Base-by-base conservation (phyloP, 73 alveolate species). In the Paraurostyla sp. region DNA sequence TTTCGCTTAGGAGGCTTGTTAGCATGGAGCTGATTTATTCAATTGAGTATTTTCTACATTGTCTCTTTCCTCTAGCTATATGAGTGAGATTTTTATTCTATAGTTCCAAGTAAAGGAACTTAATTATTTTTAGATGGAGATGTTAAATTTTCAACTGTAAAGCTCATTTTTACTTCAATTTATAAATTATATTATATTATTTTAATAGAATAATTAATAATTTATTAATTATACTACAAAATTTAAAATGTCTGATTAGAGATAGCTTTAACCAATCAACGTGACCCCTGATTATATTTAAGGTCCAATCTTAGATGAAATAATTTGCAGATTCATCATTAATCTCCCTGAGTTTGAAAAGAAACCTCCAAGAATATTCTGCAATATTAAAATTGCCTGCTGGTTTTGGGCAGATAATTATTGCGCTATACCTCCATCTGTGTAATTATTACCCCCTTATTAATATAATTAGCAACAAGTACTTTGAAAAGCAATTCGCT, bases 381-480 rank as follows among this genome's bases (percentile, higher is more conserved):
- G 73, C 20, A 45, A 83, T 57, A 20, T 80, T 15, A 56, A 76
- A 33, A 87, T 76, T 50, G 85, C 88, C 1, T 76, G 58, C 32
- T 88, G 94, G 94, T 88, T 78, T 51, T 88, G 42, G 45, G 76
- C 82, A 4, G 94, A 88, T 59, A 42, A 42, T 41, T 43, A 52
- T 50, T 78, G 89, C 46, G 40, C 87, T 15, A 73, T 65, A 38
- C 54, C 82, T 35, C 82, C 82, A 22, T 30, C 41, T 9, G 46
- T 30, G 82, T 65, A 49, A 18, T 41, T 68, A 36, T 23, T 29
- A 40, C 20, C 2, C 48, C 2, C 51, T 22, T 15, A 6, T 20
- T 18, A n/a, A 20, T 45, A 23, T 46, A 1, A 45, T 6, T 49
- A 75, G 78, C 0, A 78, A 54, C 29, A 49, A 51, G 4, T 23